Conservation (phyloP, 345 rosid genomes). For the Nasturtium officinale region DNA sequence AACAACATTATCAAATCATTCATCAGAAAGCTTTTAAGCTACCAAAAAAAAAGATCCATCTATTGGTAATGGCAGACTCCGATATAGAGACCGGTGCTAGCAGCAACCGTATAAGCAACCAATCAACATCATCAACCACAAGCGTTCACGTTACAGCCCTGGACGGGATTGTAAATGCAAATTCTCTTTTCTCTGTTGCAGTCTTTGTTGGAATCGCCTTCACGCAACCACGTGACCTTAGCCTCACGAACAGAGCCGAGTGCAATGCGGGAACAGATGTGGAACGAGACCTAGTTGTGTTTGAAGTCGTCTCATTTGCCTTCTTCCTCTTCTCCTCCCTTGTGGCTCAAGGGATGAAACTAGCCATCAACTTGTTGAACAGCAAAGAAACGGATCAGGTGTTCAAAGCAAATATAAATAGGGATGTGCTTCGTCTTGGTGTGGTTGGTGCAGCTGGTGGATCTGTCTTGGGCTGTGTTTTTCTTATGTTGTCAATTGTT, state of each 20-base stretch:
- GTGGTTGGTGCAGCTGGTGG: slow-evolving; percentile 44
- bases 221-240: slow-evolving; percentile 30
- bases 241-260: slow-evolving; percentile 27
- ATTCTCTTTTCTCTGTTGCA: slow-evolving; percentile 43
- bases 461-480: slow-evolving; percentile 32
- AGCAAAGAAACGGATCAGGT: slow-evolving; percentile 36
- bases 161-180: slow-evolving; percentile 38
- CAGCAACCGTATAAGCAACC: slow-evolving; percentile 17
- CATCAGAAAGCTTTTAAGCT: slow-evolving; percentile 15
- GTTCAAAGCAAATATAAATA: slow-evolving; percentile 33
- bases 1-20: slow-evolving; percentile 20
- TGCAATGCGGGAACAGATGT: slow-evolving; percentile 39
- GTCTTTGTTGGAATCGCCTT: slow-evolving; percentile 42
- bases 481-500: slow-evolving; percentile 37
- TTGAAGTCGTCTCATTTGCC: slow-evolving; percentile 41
- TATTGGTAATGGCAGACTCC: slow-evolving; percentile 34
- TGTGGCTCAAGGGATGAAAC: slow-evolving; percentile 43
- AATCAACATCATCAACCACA: slow-evolving; percentile 1
- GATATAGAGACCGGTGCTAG: slow-evolving; percentile 25
- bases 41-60: slow-evolving; percentile 16
- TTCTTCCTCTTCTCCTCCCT: slow-evolving; percentile 44
- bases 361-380: slow-evolving; percentile 37
- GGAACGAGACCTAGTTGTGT: slow-evolving; percentile 35
- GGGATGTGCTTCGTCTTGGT: slow-evolving; percentile 39
- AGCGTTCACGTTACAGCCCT: slow-evolving; percentile 43